Evolutionary conservation across 2,329 filamentous ascomycete genomes (phyloP).

Genomic region (Dryadomyces sulphureus): DNA sequence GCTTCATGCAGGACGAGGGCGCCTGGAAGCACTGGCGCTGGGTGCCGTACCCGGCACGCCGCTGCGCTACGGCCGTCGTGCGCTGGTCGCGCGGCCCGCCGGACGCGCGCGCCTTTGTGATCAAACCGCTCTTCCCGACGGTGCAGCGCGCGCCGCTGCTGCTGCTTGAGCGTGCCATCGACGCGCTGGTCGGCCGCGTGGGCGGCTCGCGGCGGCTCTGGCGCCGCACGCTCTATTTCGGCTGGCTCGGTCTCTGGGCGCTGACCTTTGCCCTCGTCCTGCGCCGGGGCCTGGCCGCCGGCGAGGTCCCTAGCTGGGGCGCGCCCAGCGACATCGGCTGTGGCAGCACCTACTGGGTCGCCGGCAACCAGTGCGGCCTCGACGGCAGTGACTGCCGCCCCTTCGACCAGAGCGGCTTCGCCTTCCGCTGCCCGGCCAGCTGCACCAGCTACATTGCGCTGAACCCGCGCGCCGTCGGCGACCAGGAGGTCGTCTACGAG

Average conservation of each 20-base stretch:
- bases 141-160: conserved; percentile 53
- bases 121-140: conserved; percentile 46
- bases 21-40: conserved; percentile 38
- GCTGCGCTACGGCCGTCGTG: conserved; percentile 24
- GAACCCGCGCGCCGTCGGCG: conserved; percentile 63
- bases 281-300: conserved; percentile 41
- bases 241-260: conserved; percentile 53
- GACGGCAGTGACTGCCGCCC: conserved; percentile 63
- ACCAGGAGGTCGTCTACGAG: conserved; percentile 48
- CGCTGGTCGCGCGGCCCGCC: conserved; percentile 42
- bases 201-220: conserved; percentile 25
- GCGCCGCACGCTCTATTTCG: conserved; percentile 40
- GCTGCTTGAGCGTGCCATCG: conserved; percentile 42
- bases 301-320: conserved; percentile 54
- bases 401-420: conserved; percentile 53
- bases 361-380: conserved; percentile 58
- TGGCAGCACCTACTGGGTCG: conserved; percentile 52
- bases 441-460: conserved; percentile 51
- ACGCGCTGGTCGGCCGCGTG: conserved; percentile 29
- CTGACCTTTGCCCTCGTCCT: conserved; percentile 55
- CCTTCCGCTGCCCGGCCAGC: conserved; percentile 62
- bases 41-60: conserved; percentile 41
- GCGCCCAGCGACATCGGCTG: conserved; percentile 51
- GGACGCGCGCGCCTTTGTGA: conserved; percentile 34
- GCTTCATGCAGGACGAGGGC: conserved; percentile 42